A percentile compares a stretch with the other conserved stretches of the same genome.
Conservation (phyloP, 2,329 filamentous ascomycete genomes). For the Dryadomyces quercus-mongolicae region DNA sequence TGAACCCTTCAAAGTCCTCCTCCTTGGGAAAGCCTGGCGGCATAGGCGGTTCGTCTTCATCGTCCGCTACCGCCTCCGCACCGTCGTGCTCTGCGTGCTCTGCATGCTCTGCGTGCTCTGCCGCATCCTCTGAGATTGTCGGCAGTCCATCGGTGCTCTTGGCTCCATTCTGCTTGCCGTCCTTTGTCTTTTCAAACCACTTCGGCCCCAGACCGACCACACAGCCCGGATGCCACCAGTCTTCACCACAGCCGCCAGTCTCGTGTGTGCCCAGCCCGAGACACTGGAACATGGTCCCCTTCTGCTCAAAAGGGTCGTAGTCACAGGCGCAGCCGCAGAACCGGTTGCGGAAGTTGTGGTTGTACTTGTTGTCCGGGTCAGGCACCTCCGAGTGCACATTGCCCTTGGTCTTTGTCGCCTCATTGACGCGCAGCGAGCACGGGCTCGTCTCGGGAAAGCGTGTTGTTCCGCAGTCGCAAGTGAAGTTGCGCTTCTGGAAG, state of each 20-base stretch:
- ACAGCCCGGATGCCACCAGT: constrained; percentile 96
- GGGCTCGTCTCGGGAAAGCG: constrained; percentile 58
- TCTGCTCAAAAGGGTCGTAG: constrained; percentile 81
- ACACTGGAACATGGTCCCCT: constrained; percentile 97
- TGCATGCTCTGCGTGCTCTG: too few relatives aligned
- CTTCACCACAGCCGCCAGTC: constrained; percentile 84
- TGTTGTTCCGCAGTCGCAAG: constrained; percentile 89
- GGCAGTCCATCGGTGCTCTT: constrained; percentile 1
- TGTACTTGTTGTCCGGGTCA: constrained; percentile 69
- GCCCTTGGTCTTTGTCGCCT: constrained; percentile 62
- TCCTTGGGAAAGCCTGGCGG: constrained; percentile 82
- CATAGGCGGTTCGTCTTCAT: constrained; percentile 52
- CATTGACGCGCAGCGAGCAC: constrained; percentile 64
- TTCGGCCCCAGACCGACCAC: constrained; percentile 67
- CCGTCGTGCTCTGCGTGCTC: too few relatives aligned
- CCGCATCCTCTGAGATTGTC: constrained; percentile 6
- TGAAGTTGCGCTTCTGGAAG: constrained; percentile 90
- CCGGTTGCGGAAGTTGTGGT: constrained; percentile 85
- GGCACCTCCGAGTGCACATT: constrained; percentile 65
- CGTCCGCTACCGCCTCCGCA: constrained; percentile 10
- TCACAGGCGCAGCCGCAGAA: constrained; percentile 86
- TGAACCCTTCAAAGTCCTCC: constrained; percentile 76
- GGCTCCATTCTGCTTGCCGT: background rate
- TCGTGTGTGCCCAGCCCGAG: constrained; percentile 69
- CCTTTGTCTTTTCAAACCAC: constrained; percentile 46